These are phyloP conservation scores for Mortierella sp. DNA, from an alignment of 371 early-diverging fungal genomes.

Conservation along the genomic window DNA sequence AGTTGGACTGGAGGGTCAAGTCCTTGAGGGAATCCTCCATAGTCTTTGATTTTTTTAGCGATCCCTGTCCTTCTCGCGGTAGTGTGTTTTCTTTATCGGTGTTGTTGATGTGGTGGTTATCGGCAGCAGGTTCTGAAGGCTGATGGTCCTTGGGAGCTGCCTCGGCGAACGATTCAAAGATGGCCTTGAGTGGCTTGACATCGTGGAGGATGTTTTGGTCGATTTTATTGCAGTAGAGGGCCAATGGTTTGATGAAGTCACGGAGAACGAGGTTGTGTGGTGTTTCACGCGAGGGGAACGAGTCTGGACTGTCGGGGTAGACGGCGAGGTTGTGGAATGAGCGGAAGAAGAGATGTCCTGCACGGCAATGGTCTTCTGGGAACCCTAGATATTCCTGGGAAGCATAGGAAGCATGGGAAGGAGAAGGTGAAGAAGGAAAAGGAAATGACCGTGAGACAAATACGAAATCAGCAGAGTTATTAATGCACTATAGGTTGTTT, in stretches of 20 bases:
- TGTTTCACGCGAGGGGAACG: slow-evolving; percentile 3
- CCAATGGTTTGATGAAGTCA: slow-evolving; percentile 51
- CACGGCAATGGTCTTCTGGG: slow-evolving; percentile 16
- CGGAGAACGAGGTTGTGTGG: slow-evolving; percentile 15
- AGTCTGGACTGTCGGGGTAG: slow-evolving; percentile 30
- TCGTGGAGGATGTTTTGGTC: slow-evolving; percentile 11
- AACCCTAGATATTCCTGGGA: slow-evolving; percentile 35
- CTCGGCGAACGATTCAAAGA: slow-evolving; percentile 52
- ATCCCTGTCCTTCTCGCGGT: slow-evolving; percentile 8
- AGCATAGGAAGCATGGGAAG: not conserved
- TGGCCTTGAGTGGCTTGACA: slow-evolving; percentile 31
- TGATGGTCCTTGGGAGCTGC: not conserved
- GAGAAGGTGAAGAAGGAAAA: not conserved
- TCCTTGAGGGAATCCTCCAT: slow-evolving; percentile 45
- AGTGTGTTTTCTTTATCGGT: not conserved
- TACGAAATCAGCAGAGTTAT: not conserved
- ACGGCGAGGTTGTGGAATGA: slow-evolving; percentile 43
- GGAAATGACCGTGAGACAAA: not conserved
- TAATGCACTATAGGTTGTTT: not conserved
- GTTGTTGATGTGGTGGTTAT: not conserved
- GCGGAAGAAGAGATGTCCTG: slow-evolving; percentile 39
- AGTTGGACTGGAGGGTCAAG: slow-evolving; percentile 25
- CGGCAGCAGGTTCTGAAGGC: not conserved
- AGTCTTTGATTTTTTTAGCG: slow-evolving; percentile 28
- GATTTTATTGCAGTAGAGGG: slow-evolving; percentile 47